These are phyloP conservation scores for Peterozyma toletana DNA, from an alignment of 805 yeast species.

Conservation along the genomic window DNA sequence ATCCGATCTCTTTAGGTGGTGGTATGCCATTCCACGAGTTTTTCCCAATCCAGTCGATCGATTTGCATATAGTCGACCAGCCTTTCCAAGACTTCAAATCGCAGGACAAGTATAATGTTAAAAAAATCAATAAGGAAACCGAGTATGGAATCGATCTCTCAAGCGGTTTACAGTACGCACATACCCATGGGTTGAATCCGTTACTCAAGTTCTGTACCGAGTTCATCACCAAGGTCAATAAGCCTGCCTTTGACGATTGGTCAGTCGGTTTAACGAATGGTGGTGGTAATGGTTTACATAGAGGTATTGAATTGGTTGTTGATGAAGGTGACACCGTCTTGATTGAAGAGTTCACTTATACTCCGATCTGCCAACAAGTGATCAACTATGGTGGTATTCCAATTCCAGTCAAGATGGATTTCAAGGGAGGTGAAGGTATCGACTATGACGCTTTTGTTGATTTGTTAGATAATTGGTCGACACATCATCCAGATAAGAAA, in stretches of 20 bases:
- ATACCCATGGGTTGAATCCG: conserved; percentile 5
- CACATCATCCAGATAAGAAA: conserved; percentile 30
- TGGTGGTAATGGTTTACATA: conserved; percentile 49
- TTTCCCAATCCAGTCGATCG: conserved; percentile 50
- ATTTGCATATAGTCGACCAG: conserved; percentile 35
- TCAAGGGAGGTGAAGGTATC: conserved; percentile 32
- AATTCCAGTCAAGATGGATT: conserved; percentile 33
- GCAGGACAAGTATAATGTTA: neutral
- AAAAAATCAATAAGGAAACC: neutral
- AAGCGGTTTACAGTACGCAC: conserved; percentile 6
- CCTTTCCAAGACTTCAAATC: conserved; percentile 29
- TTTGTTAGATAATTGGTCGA: conserved; percentile 43
- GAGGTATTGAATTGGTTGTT: conserved; percentile 41
- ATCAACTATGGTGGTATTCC: conserved; percentile 36
- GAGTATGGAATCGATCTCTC: conserved; percentile 3
- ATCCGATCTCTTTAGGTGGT: conserved; percentile 44
- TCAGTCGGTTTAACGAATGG: conserved; percentile 38
- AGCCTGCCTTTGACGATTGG: conserved; percentile 43
- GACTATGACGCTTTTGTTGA: conserved; percentile 36
- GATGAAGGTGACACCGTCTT: conserved; percentile 43
- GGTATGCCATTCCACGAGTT: conserved; percentile 58
- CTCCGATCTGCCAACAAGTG: conserved; percentile 38
- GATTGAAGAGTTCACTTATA: conserved; percentile 51
- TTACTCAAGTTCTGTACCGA: conserved; percentile 28
- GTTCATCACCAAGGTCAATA: conserved; percentile 30